Conservation (phyloP, 352 stramenopile genomes). For the Thraustochytrium striatum region DNA sequence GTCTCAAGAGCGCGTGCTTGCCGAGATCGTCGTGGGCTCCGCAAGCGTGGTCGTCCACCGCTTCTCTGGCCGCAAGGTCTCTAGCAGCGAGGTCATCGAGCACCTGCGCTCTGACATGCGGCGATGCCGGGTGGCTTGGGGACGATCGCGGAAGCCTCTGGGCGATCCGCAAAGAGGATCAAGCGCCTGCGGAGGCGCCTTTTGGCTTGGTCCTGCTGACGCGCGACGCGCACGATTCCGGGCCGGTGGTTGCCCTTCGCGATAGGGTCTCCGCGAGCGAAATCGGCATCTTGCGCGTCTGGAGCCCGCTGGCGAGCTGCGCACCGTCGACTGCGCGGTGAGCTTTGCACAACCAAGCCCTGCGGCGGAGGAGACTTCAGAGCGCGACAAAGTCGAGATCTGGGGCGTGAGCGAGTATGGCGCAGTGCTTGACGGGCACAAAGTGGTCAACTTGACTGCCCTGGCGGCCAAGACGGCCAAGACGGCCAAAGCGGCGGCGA, state of each 20-base stretch:
- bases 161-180: neutral
- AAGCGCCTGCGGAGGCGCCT: neutral
- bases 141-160: neutral
- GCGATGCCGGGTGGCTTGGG: constrained; percentile 1
- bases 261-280: constrained; percentile 11
- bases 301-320: neutral
- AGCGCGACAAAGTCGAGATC: neutral
- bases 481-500: constrained; percentile 38
- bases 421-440: constrained; percentile 4
- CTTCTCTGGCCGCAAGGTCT: no score
- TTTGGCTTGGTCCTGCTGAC: neutral
- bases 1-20: no score
- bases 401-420: neutral
- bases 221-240: neutral
- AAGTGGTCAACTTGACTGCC: neutral
- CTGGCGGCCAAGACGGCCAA: constrained; percentile 63
- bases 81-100: no score
- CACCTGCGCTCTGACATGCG: neutral
- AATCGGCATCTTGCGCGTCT: neutral
- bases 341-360: neutral
- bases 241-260: neutral
- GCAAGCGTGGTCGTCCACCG: no score
- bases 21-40: no score
- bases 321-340: no score
- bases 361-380: neutral